Conservation (phyloP, 345 rosid genomes). For the Anastatica hierochuntica region DNA sequence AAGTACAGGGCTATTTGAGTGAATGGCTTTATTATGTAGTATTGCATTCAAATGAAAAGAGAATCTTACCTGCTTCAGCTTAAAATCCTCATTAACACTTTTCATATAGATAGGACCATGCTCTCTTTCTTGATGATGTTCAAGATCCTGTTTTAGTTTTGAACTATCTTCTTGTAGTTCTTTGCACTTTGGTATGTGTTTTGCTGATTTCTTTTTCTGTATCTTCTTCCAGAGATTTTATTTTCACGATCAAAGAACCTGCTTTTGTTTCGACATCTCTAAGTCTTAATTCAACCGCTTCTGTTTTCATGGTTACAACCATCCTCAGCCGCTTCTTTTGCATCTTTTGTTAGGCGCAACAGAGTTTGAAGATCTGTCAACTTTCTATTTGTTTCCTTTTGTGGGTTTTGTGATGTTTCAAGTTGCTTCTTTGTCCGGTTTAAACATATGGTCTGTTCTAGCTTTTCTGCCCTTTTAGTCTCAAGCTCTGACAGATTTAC, state of each 20-base stretch:
- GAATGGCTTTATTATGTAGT: no score
- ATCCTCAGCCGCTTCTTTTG: constrained; percentile 40
- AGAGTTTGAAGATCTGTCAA: constrained; percentile 32
- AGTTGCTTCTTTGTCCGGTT: constrained; percentile 39
- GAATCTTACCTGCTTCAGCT: constrained; percentile 53
- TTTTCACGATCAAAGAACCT: constrained; percentile 34
- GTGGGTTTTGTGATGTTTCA: constrained; percentile 30
- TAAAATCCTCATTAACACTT: constrained; percentile 33
- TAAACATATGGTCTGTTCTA: constrained; percentile 39
- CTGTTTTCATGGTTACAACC: constrained; percentile 32
- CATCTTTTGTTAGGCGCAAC: constrained; percentile 33
- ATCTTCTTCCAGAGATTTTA: constrained; percentile 34
- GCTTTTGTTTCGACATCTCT: constrained; percentile 41
- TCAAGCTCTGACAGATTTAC: constrained; percentile 32
- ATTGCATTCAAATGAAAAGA: no score
- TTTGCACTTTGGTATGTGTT: constrained; percentile 25
- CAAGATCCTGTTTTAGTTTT: constrained; percentile 39
- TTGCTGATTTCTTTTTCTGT: constrained; percentile 23
- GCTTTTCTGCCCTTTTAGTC: constrained; percentile 46
- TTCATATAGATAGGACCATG: constrained; percentile 24
- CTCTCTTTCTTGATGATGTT: constrained; percentile 29
- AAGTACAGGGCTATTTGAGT: no score
- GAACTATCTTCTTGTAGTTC: constrained; percentile 48
- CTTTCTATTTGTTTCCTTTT: constrained; percentile 38
- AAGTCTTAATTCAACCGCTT: constrained; percentile 44